Evolutionary conservation across 495 filamentous ascomycete genomes (phyloP).

Genomic region (Entonaema liquescens): DNA sequence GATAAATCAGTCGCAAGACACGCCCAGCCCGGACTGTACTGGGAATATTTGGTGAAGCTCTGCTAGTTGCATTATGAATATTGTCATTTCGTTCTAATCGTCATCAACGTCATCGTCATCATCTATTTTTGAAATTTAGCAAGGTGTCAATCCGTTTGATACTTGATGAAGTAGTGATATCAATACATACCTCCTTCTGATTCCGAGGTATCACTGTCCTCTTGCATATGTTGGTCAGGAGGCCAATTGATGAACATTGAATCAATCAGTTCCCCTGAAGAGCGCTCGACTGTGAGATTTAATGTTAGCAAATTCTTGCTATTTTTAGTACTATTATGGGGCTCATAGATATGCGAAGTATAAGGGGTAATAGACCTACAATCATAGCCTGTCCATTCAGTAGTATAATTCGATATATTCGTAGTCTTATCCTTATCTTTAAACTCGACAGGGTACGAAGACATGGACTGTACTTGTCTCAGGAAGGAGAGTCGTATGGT

Average conservation of each 20-base stretch:
- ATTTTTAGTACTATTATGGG: neutral
- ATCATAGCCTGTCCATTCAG: constrained; percentile 20
- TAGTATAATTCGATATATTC: neutral
- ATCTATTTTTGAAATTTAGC: neutral
- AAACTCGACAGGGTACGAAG: neutral
- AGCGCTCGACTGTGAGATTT: constrained; percentile 13
- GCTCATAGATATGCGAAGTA: neutral
- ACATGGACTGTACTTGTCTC: neutral
- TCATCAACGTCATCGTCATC: neutral
- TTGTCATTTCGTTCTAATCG: neutral
- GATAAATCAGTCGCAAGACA: neutral
- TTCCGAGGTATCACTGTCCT: neutral
- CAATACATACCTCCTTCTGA: neutral
- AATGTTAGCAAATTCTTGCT: neutral
- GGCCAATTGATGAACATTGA: constrained; percentile 15
- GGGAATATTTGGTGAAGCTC: neutral
- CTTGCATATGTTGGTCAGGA: neutral
- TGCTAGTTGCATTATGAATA: neutral
- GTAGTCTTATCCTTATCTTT: neutral
- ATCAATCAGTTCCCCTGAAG: constrained; percentile 11
- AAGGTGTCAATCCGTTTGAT: neutral
- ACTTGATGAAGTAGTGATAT: neutral
- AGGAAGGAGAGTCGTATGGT: constrained; percentile 24
- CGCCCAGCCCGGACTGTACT: neutral
- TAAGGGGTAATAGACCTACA: constrained; percentile 18